phyloP scores from a whole-genome alignment of 495 filamentous ascomycete species.

The Penicillium salamii region DNA sequence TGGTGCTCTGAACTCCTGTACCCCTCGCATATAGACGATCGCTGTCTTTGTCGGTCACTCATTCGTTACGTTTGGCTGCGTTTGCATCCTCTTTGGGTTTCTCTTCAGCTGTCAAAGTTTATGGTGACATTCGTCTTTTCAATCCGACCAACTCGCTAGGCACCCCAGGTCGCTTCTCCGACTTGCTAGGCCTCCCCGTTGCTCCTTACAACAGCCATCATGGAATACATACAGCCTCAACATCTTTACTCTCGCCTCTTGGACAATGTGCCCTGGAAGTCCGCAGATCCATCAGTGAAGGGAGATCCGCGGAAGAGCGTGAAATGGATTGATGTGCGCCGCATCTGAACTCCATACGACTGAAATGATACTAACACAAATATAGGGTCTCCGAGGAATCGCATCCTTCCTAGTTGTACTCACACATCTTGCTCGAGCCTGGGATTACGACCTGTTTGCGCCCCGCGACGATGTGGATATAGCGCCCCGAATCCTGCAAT shows the following conservation, averaged over 20 bases:
- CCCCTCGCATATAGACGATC: background rate
- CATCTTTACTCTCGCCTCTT: slow-evolving; percentile 34
- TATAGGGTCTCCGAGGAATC: slow-evolving; percentile 64
- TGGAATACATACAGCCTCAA: slow-evolving; percentile 22
- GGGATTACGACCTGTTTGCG: slow-evolving; percentile 57
- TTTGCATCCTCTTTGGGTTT: background rate
- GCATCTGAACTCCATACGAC: background rate
- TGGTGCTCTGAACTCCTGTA: background rate
- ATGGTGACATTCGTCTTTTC: background rate
- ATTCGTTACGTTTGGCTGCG: background rate
- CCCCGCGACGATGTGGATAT: slow-evolving; percentile 48
- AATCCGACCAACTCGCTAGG: slow-evolving; percentile 1
- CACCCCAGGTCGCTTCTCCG: background rate
- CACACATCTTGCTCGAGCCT: slow-evolving; percentile 63
- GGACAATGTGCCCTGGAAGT: slow-evolving; percentile 31
- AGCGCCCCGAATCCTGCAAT: slow-evolving; percentile 54
- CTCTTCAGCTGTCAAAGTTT: background rate
- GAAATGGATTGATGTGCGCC: slow-evolving; percentile 69
- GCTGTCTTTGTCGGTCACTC: background rate
- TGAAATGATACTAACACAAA: background rate
- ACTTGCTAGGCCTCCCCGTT: background rate
- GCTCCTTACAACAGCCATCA: slow-evolving; percentile 7
- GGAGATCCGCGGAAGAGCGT: slow-evolving; percentile 55
- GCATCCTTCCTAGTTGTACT: slow-evolving; percentile 63
- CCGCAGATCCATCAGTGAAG: slow-evolving; percentile 26